phyloP scores from a whole-genome alignment of 306 rosid genomes.

The Myrica gale region DNA sequence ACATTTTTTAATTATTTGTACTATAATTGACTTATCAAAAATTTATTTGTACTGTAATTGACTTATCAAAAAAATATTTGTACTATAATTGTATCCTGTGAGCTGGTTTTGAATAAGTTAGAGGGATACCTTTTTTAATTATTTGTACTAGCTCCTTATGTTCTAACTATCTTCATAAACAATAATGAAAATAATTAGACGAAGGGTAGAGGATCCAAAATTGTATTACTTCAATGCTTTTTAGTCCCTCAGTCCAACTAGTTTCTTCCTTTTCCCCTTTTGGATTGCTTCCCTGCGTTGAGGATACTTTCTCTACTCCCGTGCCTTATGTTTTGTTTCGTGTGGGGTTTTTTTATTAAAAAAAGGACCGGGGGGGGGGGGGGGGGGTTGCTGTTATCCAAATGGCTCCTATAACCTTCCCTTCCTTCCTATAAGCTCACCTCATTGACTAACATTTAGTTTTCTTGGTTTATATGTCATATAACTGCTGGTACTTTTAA shows the following conservation, averaged over 20 bases:
- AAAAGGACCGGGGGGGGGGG: too few species aligned
- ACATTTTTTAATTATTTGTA: background rate
- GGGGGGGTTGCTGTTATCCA: too few species aligned
- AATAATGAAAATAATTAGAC: background rate
- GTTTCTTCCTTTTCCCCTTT: background rate
- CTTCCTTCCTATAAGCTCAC: too few species aligned
- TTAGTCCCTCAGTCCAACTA: background rate
- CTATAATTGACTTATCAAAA: too few species aligned
- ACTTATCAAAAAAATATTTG: too few species aligned
- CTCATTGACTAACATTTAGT: background rate
- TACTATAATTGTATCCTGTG: background rate
- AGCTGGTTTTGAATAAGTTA: background rate
- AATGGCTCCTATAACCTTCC: too few species aligned
- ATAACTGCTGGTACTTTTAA: background rate
- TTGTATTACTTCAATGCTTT: background rate
- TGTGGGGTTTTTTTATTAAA: too few species aligned
- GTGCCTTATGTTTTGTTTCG: too few species aligned
- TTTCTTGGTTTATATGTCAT: background rate
- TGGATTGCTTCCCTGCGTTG: background rate
- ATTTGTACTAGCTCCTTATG: background rate
- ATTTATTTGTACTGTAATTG: background rate
- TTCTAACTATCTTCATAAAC: background rate
- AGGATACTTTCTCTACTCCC: background rate
- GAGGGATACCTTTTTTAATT: background rate
- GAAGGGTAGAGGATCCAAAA: background rate